phyloP scores from a whole-genome alignment of 495 filamentous ascomycete genomes.

The Annulohypoxylon moriforme region DNA sequence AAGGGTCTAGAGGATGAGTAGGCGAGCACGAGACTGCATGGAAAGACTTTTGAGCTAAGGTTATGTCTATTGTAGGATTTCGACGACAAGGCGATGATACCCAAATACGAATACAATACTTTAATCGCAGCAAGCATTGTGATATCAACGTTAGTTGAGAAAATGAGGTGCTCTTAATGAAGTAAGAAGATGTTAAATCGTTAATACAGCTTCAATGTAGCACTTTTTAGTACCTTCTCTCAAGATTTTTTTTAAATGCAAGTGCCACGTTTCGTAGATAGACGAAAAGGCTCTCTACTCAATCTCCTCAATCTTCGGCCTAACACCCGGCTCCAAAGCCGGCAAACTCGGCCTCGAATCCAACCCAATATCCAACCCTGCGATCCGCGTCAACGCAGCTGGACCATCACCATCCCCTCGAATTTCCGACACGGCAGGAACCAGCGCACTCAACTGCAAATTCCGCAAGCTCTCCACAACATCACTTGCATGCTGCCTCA shows the following conservation, averaged over 20 bases:
- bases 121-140: no score
- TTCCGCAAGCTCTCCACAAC: slow-evolving; percentile 78
- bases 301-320: slow-evolving; percentile 61
- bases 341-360: slow-evolving; percentile 43
- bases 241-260: neutral
- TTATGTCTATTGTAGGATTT: neutral
- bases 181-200: no score
- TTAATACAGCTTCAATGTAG: neutral
- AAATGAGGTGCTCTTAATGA: no score
- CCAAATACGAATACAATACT: no score
- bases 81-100: neutral
- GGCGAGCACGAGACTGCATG: neutral
- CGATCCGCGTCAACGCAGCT: slow-evolving; percentile 51
- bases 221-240: neutral
- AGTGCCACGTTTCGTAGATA: neutral
- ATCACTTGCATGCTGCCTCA: slow-evolving; percentile 75
- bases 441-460: slow-evolving; percentile 69
- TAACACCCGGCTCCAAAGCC: slow-evolving; percentile 24
- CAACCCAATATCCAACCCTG: slow-evolving; percentile 54
- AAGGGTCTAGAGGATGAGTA: slow-evolving; percentile 67
- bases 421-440: slow-evolving; percentile 43
- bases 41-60: neutral
- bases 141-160: no score
- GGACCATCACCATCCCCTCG: slow-evolving; percentile 13
- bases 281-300: slow-evolving; percentile 42